A percentile compares a stretch with the other conserved stretches of the same genome.
Evolutionary conservation across 352 stramenopile genomes (phyloP).

Genomic region (Ophiocytium majus): DNA sequence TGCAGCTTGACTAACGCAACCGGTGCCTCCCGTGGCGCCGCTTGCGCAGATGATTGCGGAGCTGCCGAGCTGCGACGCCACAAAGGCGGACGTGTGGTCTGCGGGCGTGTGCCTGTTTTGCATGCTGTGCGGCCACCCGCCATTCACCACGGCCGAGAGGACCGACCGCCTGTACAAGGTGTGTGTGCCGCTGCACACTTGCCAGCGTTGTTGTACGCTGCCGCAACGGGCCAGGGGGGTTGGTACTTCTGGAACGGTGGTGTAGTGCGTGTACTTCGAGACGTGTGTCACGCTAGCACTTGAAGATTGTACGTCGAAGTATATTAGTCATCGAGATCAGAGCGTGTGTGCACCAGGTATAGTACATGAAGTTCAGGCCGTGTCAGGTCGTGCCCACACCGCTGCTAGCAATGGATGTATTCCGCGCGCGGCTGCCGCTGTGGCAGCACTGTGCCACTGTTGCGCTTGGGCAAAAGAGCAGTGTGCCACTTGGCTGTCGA

Average conservation of each 20-base stretch:
- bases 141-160: slow-evolving; percentile 74
- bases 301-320: neutral
- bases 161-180: slow-evolving; percentile 60
- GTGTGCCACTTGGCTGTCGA: neutral
- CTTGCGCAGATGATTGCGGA: too few relatives aligned
- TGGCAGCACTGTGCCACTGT: too few relatives aligned
- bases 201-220: too few relatives aligned
- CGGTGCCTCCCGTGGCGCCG: too few relatives aligned
- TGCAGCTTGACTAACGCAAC: too few relatives aligned
- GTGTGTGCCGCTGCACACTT: neutral
- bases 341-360: neutral
- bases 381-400: too few relatives aligned
- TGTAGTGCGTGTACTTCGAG: neutral
- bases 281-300: neutral
- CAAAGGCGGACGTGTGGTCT: slow-evolving; percentile 77
- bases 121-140: slow-evolving; percentile 79
- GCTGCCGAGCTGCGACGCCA: slow-evolving; percentile 71
- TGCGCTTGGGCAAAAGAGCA: too few relatives aligned
- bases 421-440: too few relatives aligned
- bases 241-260: neutral
- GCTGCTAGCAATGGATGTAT: too few relatives aligned
- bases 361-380: neutral
- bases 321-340: neutral
- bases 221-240: too few relatives aligned
- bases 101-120: slow-evolving; percentile 82